These are phyloP conservation scores for Suhomyces taliae DNA, from an alignment of 1,139 yeast genomes.

Conservation along the genomic window DNA sequence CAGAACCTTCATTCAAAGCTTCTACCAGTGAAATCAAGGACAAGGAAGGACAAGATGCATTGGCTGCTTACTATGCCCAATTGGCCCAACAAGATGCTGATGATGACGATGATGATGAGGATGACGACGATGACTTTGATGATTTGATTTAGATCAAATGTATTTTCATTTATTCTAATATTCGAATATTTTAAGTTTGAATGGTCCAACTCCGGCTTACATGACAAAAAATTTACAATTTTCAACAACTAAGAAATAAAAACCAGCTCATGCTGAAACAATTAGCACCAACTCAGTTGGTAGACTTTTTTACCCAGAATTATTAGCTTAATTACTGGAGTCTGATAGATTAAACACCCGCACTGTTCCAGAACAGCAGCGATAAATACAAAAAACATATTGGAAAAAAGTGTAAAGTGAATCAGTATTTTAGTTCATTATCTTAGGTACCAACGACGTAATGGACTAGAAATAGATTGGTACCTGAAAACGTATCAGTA, in stretches of 20 bases:
- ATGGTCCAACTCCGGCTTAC: too few relatives aligned
- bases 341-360: background rate
- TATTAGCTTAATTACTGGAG: background rate
- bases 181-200: too few relatives aligned
- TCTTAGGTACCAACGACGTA: too few relatives aligned
- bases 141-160: constrained; percentile 26
- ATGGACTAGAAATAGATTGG: too few relatives aligned
- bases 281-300: background rate
- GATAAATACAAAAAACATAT: too few relatives aligned
- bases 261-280: too few relatives aligned
- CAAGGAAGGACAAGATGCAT: constrained; percentile 70
- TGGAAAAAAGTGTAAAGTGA: too few relatives aligned
- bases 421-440: too few relatives aligned
- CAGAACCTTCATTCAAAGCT: constrained; percentile 12
- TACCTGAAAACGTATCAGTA: too few relatives aligned
- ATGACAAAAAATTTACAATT: too few relatives aligned
- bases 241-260: too few relatives aligned
- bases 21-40: constrained; percentile 42
- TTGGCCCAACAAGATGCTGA: constrained; percentile 63
- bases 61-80: constrained; percentile 77
- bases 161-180: too few relatives aligned
- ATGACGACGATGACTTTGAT: constrained; percentile 52
- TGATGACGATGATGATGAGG: constrained; percentile 64
- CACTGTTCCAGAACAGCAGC: background rate
- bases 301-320: background rate